Base-by-base conservation (phyloP, 208 protist species). In the Spongospora subterranea region DNA sequence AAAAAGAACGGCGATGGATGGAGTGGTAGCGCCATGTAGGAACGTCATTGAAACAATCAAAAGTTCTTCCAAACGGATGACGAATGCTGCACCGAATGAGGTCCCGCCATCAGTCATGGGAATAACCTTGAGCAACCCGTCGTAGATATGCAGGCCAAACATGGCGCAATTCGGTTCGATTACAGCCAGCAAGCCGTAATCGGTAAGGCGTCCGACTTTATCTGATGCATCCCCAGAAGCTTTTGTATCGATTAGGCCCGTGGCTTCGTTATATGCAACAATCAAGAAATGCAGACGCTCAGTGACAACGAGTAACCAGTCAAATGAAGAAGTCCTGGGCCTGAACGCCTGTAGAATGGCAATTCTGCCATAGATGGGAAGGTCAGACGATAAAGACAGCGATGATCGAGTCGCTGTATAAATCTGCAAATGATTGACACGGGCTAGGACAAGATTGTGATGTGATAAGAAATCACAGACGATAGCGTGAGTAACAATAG, bases 111-210 rank as follows among this genome's bases (percentile, higher is more conserved):
- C 11, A 88, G 20, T 17, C 92, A 91, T 91, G 17, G 95, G 95
- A n/a, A 96, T 93, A 0, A 96, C 90, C 77, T 96, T 96, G 17
- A 96, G 88, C 17, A 95, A 66, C 41, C 94, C 95, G 46, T 96
- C 93, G 65, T 95, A 96, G 0, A 95, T 46, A 88, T 94, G 95
- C 29, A 96, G 45, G 35, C 88, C 93, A 50, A 96, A 93, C n/a
- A 95, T 0, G 11, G 94, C 77, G 35, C 89, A 60, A 13, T 95
- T 88, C 0, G 95, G 95, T 35, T 96, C 95, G 6, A 96, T 90
- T 24, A 93, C 90, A 0, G 71, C 92, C 0, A 95, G 45, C 39
- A 93, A 93, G 0, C 95, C 95, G 38, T 0, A 41, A 32, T 92
- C 90, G 0, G 91, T 71, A 0, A 92, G 82, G 66, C 90, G 82